A percentile compares a stretch with the other conserved stretches of the same genome.
Conservation (phyloP, 768 basidiomycete genomes). For the Lactarius hatsudake region DNA sequence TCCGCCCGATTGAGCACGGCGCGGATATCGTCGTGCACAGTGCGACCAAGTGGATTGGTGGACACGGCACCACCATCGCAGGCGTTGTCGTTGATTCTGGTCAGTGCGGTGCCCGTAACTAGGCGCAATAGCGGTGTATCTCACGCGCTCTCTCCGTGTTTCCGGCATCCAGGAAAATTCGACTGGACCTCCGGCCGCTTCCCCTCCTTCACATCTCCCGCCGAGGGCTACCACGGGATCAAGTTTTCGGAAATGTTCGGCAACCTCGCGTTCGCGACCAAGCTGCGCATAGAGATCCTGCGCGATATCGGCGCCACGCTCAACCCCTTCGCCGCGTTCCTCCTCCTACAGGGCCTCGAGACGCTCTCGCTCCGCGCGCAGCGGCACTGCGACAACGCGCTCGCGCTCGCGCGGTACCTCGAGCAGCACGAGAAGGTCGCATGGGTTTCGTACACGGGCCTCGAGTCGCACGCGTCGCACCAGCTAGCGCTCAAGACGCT, state of each 20-base stretch:
- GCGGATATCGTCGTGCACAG: conserved; percentile 81
- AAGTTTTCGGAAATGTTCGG: conserved; percentile 68
- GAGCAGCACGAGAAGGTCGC: conserved; percentile 60
- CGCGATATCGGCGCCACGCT: conserved; percentile 65
- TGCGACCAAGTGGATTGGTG: conserved; percentile 84
- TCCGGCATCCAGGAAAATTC: conserved; percentile 48
- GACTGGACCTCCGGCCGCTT: conserved; percentile 73
- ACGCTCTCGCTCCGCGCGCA: conserved; percentile 70
- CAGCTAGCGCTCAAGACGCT: conserved; percentile 54
- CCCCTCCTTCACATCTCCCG: conserved; percentile 69
- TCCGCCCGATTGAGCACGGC: conserved; percentile 67
- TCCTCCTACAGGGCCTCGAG: conserved; percentile 76
- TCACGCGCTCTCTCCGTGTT: not conserved
- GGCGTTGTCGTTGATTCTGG: conserved; percentile 75
- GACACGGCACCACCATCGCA: conserved; percentile 76
- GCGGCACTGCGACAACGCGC: conserved; percentile 67
- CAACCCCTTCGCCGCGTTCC: conserved; percentile 73
- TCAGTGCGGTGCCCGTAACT: conserved; percentile 29
- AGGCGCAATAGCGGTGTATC: not conserved
- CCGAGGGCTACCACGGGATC: conserved; percentile 75
- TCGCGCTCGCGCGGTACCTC: conserved; percentile 63
- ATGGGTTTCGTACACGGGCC: conserved; percentile 80
- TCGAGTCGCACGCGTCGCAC: conserved; percentile 60
- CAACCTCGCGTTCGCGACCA: conserved; percentile 57
- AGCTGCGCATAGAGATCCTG: conserved; percentile 60